Evolutionary conservation across 108 stramenopile genomes (phyloP).

Genomic region (Nitzschia sp.): DNA sequence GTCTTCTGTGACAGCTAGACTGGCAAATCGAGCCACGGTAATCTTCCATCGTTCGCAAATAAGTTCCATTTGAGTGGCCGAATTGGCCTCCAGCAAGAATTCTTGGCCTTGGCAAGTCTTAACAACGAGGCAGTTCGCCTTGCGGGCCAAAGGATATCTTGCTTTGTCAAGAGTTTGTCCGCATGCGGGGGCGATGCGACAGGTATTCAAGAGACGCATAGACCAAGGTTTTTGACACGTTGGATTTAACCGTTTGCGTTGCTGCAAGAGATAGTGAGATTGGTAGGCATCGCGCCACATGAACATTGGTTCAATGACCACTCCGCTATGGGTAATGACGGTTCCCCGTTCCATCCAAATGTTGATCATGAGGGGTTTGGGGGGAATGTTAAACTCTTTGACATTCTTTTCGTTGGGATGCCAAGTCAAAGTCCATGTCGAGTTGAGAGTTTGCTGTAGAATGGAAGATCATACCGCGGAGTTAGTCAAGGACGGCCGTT

Average conservation of each 20-base stretch:
- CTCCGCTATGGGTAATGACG: conserved; percentile 29
- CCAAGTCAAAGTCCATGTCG: conserved; percentile 46
- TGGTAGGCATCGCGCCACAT: conserved; percentile 52
- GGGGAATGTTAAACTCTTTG: conserved; percentile 23
- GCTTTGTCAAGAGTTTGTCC: neutral
- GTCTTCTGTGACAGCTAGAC: conserved; percentile 41
- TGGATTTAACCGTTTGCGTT: conserved; percentile 22
- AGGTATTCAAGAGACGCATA: conserved; percentile 41
- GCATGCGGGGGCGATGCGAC: conserved; percentile 27
- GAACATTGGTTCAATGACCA: conserved; percentile 37
- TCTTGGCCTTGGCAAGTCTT: conserved; percentile 36
- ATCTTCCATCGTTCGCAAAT: conserved; percentile 44
- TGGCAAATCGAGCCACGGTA: conserved; percentile 37
- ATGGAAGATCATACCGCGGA: neutral
- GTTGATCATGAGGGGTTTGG: conserved; percentile 34
- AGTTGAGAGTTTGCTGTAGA: conserved; percentile 39
- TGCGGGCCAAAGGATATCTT: conserved; percentile 35
- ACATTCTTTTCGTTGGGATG: conserved; percentile 38
- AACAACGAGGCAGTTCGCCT: conserved; percentile 18
- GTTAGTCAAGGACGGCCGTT: too few species aligned
- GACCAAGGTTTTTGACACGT: conserved; percentile 43
- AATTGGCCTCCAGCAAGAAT: conserved; percentile 36
- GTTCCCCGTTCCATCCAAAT: conserved; percentile 47
- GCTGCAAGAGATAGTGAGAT: conserved; percentile 12
- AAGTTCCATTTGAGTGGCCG: neutral